Conservation (phyloP, 208 protist genomes). For the Leishmania aethiopica region DNA sequence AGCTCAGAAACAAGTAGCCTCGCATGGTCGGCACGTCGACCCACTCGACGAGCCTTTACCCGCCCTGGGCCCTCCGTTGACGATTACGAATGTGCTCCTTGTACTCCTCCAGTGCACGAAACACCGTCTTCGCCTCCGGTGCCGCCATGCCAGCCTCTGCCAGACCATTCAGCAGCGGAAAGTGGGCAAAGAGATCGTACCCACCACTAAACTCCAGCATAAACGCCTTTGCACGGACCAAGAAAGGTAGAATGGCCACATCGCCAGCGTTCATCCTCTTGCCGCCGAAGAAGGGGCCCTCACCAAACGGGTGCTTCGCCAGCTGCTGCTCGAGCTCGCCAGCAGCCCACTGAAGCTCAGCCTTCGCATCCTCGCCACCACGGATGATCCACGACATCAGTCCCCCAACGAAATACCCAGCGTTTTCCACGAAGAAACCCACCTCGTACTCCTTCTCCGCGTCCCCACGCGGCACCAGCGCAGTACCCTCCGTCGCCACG, state of each 20-base stretch:
- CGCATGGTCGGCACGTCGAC: background rate
- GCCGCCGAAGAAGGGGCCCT: slow-evolving; percentile 75
- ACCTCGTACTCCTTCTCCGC: slow-evolving; percentile 54
- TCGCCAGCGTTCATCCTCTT: slow-evolving; percentile 61
- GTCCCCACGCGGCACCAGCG: slow-evolving; percentile 50
- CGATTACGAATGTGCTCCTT: background rate
- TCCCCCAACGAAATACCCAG: slow-evolving; percentile 34
- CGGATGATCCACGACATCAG: slow-evolving; percentile 24
- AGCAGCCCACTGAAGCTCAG: slow-evolving; percentile 52
- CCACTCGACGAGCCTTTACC: background rate
- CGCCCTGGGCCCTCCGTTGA: background rate
- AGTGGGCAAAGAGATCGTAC: slow-evolving; percentile 60
- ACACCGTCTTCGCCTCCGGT: slow-evolving; percentile 44
- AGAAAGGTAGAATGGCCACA: slow-evolving; percentile 55
- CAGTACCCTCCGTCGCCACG: slow-evolving; percentile 8
- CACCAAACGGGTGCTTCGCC: slow-evolving; percentile 42
- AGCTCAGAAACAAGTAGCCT: background rate
- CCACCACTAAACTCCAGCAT: slow-evolving; percentile 45
- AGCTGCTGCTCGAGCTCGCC: slow-evolving; percentile 58
- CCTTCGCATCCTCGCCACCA: slow-evolving; percentile 34
- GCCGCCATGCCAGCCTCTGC: slow-evolving; percentile 46
- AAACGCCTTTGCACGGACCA: slow-evolving; percentile 53
- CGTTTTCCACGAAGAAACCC: slow-evolving; percentile 41
- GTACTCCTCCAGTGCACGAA: slow-evolving; percentile 41
- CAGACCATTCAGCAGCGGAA: slow-evolving; percentile 39